Conservation (phyloP, 805 yeast species). For the Kodamaea leandrae region DNA sequence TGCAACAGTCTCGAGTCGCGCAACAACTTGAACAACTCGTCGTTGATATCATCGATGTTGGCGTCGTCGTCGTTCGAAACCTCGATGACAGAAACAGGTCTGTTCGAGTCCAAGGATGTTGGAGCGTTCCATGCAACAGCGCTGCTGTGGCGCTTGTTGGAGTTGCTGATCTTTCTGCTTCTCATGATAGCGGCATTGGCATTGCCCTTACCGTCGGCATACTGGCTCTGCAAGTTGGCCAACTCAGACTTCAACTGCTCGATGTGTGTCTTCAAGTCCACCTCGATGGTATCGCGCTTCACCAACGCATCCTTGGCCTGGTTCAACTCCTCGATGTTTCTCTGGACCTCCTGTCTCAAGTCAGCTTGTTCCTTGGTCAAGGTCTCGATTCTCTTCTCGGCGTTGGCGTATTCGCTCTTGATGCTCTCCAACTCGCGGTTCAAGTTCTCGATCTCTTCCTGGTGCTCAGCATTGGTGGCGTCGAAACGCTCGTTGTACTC, state of each 20-base stretch:
- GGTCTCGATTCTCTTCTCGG: constrained; percentile 57
- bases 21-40: constrained; percentile 66
- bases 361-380: constrained; percentile 59
- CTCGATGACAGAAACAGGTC: constrained; percentile 64
- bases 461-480: constrained; percentile 46
- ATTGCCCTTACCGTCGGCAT: constrained; percentile 24
- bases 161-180: constrained; percentile 32
- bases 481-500: constrained; percentile 49
- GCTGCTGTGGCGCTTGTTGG: constrained; percentile 42
- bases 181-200: constrained; percentile 25
- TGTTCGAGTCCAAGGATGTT: constrained; percentile 40
- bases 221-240: constrained; percentile 40
- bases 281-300: constrained; percentile 61
- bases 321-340: constrained; percentile 59
- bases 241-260: constrained; percentile 53
- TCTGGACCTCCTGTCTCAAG: constrained; percentile 60
- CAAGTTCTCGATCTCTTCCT: constrained; percentile 45
- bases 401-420: constrained; percentile 54
- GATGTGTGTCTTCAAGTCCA: constrained; percentile 62
- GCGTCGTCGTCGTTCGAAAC: constrained; percentile 52
- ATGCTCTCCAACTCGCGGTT: constrained; percentile 55
- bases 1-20: constrained; percentile 72
- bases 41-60: constrained; percentile 66
- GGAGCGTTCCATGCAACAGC: constrained; percentile 36
- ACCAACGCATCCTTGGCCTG: constrained; percentile 56